Evolutionary conservation across 2,329 filamentous ascomycete genomes (phyloP), one percentile per base, ranked within the genome.

Genomic region (Cercospora sesami): DNA sequence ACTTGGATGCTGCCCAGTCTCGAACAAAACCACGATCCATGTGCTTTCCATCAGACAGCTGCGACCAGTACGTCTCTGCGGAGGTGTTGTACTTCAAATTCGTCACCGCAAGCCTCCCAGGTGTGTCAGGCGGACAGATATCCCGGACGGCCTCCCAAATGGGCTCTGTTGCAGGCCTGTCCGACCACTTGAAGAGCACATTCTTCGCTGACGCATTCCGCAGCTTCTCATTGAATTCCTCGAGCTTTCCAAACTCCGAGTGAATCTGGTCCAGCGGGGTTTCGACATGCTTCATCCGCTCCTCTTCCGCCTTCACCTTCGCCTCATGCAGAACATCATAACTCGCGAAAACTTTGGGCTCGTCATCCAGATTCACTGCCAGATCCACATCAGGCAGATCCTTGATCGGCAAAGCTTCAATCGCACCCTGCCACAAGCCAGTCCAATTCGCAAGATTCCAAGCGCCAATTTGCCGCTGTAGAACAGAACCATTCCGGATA

Each of bases 301-400:
- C 45, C 45, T 51, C 45, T 51, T 26, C 45, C 4, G 45, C 45
- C 45, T 51, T 26, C 21, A 6, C 10, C 45, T 2, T 14, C 21
- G 45, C 45, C 45, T 26, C 45, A 51, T 51, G 45, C 45, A 51
- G 21, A 16, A 45, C 2, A 10, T 42, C 80, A 77, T 77, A 81
- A 0, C 80, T 78, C 1, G 81, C 79, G 18, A 83, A 73, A 2
- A 83, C 66, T 3, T 81, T 75, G 5, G 78, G 77, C 68, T 83
- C 80, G 64, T 83, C 82, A 79, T 82, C 81, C 31, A 75, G 67
- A 67, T 70, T 31, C 78, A 75, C 23, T 73, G 64, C 80, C 80
- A 83, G 23, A 42, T 67, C 62, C 16, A 67, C 28, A 65, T 69
- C 64, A 8, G 67, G 67, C 26, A 67, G 36, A 33, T 51, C 31